These are phyloP conservation scores for Vanderwaltozyma polyspora DNA, from an alignment of 805 yeast genomes.

Conservation along the genomic window DNA sequence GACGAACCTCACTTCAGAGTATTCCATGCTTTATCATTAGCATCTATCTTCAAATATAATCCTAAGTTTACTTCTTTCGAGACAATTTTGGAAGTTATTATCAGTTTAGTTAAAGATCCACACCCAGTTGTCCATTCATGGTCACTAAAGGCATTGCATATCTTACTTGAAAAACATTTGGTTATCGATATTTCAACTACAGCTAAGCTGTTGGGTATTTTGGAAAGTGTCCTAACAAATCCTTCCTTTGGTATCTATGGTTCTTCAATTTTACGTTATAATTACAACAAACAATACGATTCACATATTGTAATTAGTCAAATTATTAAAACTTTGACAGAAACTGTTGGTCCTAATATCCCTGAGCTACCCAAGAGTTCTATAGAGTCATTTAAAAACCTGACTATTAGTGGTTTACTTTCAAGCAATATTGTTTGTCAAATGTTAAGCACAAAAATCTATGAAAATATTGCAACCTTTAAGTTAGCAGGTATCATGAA, in stretches of 20 bases:
- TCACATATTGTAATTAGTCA: slow-evolving; percentile 35
- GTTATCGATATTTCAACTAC: slow-evolving; percentile 35
- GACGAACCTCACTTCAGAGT: slow-evolving; percentile 56
- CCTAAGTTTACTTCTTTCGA: slow-evolving; percentile 30
- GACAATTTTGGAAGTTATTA: slow-evolving; percentile 43
- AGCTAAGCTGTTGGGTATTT: slow-evolving; percentile 31
- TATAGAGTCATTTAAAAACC: slow-evolving; percentile 28
- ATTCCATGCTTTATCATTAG: slow-evolving; percentile 40
- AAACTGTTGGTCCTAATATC: slow-evolving; percentile 49
- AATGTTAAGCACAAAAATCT: slow-evolving; percentile 11
- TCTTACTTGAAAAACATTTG: slow-evolving; percentile 45
- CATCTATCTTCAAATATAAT: slow-evolving; percentile 34
- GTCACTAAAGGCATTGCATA: slow-evolving; percentile 48
- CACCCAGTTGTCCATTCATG: slow-evolving; percentile 76
- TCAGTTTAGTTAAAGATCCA: slow-evolving; percentile 61
- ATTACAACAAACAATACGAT: slow-evolving; percentile 37
- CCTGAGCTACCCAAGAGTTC: slow-evolving; percentile 21
- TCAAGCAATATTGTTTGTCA: slow-evolving; percentile 28
- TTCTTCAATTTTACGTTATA: slow-evolving; percentile 34
- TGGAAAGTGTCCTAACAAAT: slow-evolving; percentile 31
- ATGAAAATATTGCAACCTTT: slow-evolving; percentile 21
- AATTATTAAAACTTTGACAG: slow-evolving; percentile 35
- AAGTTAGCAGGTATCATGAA: slow-evolving; percentile 18
- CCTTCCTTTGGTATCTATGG: slow-evolving; percentile 43
- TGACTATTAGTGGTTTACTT: slow-evolving; percentile 26